Base-by-base conservation (phyloP, 2,329 filamentous ascomycete species). In the Ophioceras dolichostomum region DNA sequence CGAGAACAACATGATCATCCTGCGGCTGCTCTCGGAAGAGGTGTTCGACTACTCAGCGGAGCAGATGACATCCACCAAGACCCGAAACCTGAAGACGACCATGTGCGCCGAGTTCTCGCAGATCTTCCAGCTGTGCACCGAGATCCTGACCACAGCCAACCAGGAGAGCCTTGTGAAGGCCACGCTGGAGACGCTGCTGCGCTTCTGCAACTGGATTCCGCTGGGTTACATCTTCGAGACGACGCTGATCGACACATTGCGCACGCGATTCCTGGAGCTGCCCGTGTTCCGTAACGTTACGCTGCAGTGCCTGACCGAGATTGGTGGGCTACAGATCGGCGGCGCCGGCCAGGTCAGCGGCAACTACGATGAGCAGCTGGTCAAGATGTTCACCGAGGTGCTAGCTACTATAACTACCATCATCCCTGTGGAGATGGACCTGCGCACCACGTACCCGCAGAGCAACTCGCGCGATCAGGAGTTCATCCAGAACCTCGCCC, bases 1-100 rank as follows among this genome's bases (percentile, higher is more conserved):
- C 73, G 91, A 98, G 66, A 98, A 98, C 68, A 98, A 98, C 70
- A 98, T 98, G 91, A 87, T 85, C 46, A 96, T 98, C 50, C 74
- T 98, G 49, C 81, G 91, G 42, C 67, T 98, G 50, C 73, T 98
- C 32, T 98, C 91, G 6, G 91, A 98, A 60, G 91, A 98, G 60
- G 89, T 98, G 27, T 98, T 98, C 55, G 91, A 98, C 65, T 98
- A 93, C 61, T 98, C 91, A 2, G 86, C 89, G 45, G 91, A 98
- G 55, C 86, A 95, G 59, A 95, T 98, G 89, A 98, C 91, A n/a
- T 95, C 89, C 27, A 76, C 83, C 41, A 98, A 98, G 69, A 94
- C 88, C 29, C 79, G 88, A 52, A 94, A 93, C 59, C 70, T 98
- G 45, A 98, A 98, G 70, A 89, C 88, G 48, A 94, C 86, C 47